Percentiles rank a stretch among this genome's conserved stretches.
Evolutionary conservation across 257 asterid species (phyloP).

Genomic region (Apocynum venetum): DNA sequence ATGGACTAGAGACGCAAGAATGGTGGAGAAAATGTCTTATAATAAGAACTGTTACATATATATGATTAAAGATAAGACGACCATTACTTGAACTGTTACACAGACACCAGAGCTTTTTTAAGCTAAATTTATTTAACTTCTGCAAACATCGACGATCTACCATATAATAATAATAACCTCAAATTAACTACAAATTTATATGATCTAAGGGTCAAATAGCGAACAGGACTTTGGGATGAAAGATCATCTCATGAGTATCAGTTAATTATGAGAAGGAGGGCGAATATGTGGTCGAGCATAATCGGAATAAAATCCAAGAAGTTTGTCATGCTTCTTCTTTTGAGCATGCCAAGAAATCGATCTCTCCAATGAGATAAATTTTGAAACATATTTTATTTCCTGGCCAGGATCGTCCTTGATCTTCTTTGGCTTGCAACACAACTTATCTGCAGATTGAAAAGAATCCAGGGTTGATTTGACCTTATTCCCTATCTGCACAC

Average conservation of each 20-base stretch:
- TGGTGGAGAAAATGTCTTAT: too few relatives aligned
- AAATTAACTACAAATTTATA: too few relatives aligned
- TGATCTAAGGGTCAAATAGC: too few relatives aligned
- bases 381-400: not conserved
- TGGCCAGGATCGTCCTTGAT: not conserved
- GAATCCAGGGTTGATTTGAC: not conserved
- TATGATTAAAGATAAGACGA: too few relatives aligned
- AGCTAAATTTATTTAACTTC: too few relatives aligned
- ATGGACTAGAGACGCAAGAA: too few relatives aligned
- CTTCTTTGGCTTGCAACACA: not conserved
- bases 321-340: not conserved
- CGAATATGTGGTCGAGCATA: slow-evolving; percentile 3
- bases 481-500: too few relatives aligned
- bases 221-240: not conserved
- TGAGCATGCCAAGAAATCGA: slow-evolving; percentile 2
- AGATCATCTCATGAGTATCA: not conserved
- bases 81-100: too few relatives aligned
- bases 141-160: too few relatives aligned
- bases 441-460: not conserved
- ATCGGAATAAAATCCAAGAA: slow-evolving; percentile 7
- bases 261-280: slow-evolving; percentile 15
- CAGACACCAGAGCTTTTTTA: too few relatives aligned
- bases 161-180: not conserved
- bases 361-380: not conserved
- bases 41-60: too few relatives aligned